Conservation (phyloP, 2,329 filamentous ascomycete species). For the Fusarium protoensiforme region DNA sequence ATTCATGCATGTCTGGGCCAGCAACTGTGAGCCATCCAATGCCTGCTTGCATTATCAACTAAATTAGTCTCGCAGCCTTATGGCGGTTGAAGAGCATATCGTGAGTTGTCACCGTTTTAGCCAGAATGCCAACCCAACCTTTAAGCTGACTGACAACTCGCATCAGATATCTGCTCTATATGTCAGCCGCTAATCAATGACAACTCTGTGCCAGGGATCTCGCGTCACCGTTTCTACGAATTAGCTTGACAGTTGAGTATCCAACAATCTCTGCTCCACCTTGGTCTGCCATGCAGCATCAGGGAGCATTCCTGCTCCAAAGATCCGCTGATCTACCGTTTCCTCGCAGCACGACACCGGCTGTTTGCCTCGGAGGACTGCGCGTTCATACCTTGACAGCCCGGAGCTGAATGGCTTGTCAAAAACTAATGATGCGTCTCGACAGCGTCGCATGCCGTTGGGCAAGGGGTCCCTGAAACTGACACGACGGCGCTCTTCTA, state of each 20-base stretch:
- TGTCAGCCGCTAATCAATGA: conserved; percentile 1
- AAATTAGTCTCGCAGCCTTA: neutral
- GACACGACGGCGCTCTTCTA: conserved; percentile 30
- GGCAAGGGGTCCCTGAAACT: conserved; percentile 37
- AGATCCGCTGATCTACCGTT: neutral
- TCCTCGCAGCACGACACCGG: neutral
- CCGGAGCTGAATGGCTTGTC: neutral
- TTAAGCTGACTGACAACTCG: neutral
- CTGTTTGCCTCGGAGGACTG: neutral
- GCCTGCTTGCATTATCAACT: neutral
- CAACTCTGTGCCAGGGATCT: conserved; percentile 5
- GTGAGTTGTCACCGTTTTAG: neutral
- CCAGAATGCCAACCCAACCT: neutral
- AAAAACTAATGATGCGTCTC: neutral
- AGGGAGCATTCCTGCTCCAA: conserved; percentile 1
- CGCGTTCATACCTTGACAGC: neutral
- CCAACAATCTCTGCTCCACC: neutral
- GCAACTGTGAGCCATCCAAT: neutral
- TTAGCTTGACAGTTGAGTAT: conserved; percentile 7
- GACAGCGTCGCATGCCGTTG: conserved; percentile 20
- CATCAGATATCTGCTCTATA: conserved; percentile 3
- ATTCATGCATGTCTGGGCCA: conserved; percentile 11
- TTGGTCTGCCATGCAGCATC: neutral
- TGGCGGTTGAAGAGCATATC: neutral
- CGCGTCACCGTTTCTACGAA: conserved; percentile 8